These are phyloP conservation scores for Litchi chinensis DNA, from an alignment of 345 rosid genomes.

Conservation along the genomic window DNA sequence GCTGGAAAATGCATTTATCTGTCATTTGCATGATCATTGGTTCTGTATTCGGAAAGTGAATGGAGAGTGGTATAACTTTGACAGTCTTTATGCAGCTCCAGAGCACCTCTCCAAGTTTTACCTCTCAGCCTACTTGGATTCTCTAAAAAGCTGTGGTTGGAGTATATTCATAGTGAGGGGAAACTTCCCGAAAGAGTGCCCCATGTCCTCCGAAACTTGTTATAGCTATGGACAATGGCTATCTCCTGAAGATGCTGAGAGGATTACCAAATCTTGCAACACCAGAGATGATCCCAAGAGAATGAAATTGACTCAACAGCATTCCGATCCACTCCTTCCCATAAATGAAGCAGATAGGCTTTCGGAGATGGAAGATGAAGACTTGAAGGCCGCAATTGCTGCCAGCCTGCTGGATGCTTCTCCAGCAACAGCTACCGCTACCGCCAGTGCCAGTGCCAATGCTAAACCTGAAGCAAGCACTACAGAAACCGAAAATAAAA, in stretches of 20 bases:
- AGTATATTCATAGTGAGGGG: conserved; percentile 92
- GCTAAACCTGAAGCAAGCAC: conserved; percentile 30
- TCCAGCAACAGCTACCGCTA: conserved; percentile 37
- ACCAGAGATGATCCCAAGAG: conserved; percentile 36
- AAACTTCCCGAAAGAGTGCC: conserved; percentile 82
- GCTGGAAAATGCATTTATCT: conserved; percentile 80
- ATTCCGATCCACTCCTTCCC: conserved; percentile 35
- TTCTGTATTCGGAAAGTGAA: conserved; percentile 88
- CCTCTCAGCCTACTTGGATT: conserved; percentile 82
- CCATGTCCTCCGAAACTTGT: conserved; percentile 71
- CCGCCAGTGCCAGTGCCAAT: conserved; percentile 20
- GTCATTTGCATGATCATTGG: conserved; percentile 97
- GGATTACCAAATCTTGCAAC: conserved; percentile 66
- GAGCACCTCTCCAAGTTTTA: conserved; percentile 87
- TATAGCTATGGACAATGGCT: conserved; percentile 90
- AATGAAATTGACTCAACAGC: conserved; percentile 38
- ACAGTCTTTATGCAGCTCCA: conserved; percentile 89
- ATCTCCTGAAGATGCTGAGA: conserved; percentile 85
- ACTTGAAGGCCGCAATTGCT: conserved; percentile 88
- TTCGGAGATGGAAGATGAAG: conserved; percentile 67
- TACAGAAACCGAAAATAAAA: conserved; percentile 37
- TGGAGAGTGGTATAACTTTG: conserved; percentile 94
- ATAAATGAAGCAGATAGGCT: conserved; percentile 44
- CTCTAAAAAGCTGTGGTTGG: conserved; percentile 89
- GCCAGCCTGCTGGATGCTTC: conserved; percentile 82